Evolutionary conservation across 2,329 filamentous ascomycete species (phyloP).

Genomic region (Ploettnerulaceae sp.): DNA sequence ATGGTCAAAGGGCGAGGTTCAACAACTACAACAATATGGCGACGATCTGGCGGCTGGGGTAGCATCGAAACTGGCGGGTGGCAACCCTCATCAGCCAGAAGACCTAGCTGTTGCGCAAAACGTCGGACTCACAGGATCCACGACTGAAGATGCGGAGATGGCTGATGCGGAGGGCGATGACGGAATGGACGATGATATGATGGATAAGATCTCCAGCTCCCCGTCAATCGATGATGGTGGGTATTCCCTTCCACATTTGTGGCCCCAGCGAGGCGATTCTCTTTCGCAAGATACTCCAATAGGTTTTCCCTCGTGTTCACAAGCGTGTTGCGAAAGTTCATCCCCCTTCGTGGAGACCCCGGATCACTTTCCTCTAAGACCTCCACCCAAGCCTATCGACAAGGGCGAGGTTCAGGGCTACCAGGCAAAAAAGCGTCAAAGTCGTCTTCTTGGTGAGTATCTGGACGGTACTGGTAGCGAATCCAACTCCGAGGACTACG

Average conservation of each 20-base stretch:
- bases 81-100: conserved; percentile 46
- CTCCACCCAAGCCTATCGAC: conserved; percentile 20
- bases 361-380: conserved; percentile 27
- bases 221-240: conserved; percentile 99
- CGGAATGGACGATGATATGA: conserved; percentile 79
- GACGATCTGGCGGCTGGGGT: conserved; percentile 42
- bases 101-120: conserved; percentile 57
- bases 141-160: conserved; percentile 55
- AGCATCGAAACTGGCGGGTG: conserved; percentile 37
- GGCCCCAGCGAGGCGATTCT: conserved; percentile 31
- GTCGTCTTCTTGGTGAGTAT: conserved; percentile 48
- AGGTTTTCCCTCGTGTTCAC: conserved; percentile 25
- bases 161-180: conserved; percentile 67
- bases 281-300: conserved; percentile 17
- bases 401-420: conserved; percentile 25
- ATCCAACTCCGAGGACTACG: conserved; percentile 51
- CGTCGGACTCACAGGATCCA: conserved; percentile 46
- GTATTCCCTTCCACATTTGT: conserved; percentile 44
- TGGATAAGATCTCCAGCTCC: conserved; percentile 98
- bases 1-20: conserved; percentile 37
- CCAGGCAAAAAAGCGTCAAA: conserved; percentile 36
- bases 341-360: conserved; percentile 31
- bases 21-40: conserved; percentile 35
- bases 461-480: conserved; percentile 24
- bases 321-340: conserved; percentile 34